Conservation (phyloP, 1,284 basidiomycete genomes). For the Pyrrhoderma lamaoense region DNA sequence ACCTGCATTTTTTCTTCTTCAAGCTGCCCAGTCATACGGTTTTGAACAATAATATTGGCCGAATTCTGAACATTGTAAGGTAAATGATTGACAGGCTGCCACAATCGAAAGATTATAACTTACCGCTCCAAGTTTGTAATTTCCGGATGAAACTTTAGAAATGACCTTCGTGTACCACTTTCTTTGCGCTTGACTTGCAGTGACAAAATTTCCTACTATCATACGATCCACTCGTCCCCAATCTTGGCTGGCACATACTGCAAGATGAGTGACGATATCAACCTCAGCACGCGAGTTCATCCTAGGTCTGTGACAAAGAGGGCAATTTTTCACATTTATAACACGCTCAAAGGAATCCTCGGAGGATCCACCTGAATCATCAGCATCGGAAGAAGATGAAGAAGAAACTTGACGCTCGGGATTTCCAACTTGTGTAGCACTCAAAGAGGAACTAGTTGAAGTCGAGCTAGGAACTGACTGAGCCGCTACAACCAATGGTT, state of each 20-base stretch:
- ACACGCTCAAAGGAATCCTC: conserved; percentile 73
- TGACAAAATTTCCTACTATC: conserved; percentile 93
- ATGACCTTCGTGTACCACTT: conserved; percentile 95
- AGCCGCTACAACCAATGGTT: conserved; percentile 30
- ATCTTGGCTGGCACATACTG: conserved; percentile 89
- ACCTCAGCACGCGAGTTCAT: conserved; percentile 82
- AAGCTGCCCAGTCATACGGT: conserved; percentile 82
- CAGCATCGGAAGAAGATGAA: conserved; percentile 23
- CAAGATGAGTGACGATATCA: conserved; percentile 90
- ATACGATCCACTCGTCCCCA: conserved; percentile 87
- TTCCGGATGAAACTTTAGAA: conserved; percentile 75
- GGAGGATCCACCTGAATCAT: conserved; percentile 21
- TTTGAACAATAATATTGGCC: conserved; percentile 95
- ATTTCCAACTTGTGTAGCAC: not conserved
- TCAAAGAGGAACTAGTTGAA: not conserved
- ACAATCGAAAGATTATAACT: conserved; percentile 26
- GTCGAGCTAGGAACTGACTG: conserved; percentile 16
- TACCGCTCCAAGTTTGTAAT: conserved; percentile 86
- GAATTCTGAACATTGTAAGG: conserved; percentile 66
- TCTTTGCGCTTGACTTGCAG: conserved; percentile 89
- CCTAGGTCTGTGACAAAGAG: conserved; percentile 85
- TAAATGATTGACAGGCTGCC: not conserved
- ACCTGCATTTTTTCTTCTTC: conserved; percentile 99
- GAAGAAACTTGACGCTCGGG: conserved; percentile 21
- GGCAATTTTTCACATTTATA: conserved; percentile 92